Evolutionary conservation across 164 flowering plant genomes (phyloP).

Genomic region (Warburgia ugandensis): DNA sequence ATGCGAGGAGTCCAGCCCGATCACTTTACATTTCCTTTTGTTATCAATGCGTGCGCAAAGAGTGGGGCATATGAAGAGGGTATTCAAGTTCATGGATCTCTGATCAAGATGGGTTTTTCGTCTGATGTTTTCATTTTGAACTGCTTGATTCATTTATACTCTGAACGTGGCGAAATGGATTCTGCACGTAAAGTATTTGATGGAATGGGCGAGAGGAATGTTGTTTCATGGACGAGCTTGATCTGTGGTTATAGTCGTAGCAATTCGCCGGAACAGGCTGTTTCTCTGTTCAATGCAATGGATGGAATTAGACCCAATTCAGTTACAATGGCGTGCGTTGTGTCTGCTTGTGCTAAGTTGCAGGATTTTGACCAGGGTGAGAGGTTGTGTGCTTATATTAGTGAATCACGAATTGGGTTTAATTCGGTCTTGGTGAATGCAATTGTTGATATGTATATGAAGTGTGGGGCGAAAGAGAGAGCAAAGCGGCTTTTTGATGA

Average conservation of each 20-base stretch:
- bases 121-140: constrained; percentile 36
- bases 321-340: constrained; percentile 48
- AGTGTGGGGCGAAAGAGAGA: constrained; percentile 35
- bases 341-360: constrained; percentile 58
- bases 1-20: constrained; percentile 31
- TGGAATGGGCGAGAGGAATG: constrained; percentile 50
- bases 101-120: constrained; percentile 37
- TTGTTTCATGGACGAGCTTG: constrained; percentile 61
- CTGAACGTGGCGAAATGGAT: constrained; percentile 36
- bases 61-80: constrained; percentile 25
- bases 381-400: constrained; percentile 27
- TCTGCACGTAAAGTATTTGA: constrained; percentile 38
- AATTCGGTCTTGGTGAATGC: constrained; percentile 42
- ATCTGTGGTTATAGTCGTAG: constrained; percentile 40
- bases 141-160: constrained; percentile 46
- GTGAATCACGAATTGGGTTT: constrained; percentile 19
- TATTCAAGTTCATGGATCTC: constrained; percentile 39
- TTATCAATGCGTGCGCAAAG: constrained; percentile 47
- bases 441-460: constrained; percentile 60
- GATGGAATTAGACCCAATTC: constrained; percentile 36
- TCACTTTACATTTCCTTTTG: constrained; percentile 39
- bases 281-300: constrained; percentile 41
- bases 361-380: constrained; percentile 36
- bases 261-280: constrained; percentile 32
- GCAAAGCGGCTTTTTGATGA: constrained; percentile 40